A percentile compares a stretch with the other conserved stretches of the same genome.
Evolutionary conservation across 1,284 basidiomycete species (phyloP).

Genomic region (Cryptococcus sp.): DNA sequence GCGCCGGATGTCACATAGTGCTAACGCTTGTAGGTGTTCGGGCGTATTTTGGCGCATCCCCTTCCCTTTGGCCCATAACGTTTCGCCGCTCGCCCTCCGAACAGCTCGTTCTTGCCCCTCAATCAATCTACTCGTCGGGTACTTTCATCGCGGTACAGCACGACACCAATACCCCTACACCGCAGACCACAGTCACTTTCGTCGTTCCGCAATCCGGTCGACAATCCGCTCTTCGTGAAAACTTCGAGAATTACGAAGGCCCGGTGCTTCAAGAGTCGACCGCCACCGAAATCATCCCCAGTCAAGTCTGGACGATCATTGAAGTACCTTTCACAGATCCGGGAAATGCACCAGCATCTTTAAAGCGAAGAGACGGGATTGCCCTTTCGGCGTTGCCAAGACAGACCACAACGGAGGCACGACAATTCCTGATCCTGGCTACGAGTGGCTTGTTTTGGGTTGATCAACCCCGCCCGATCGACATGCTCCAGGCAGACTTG

Average conservation of each 20-base stretch:
- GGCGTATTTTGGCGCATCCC: slow-evolving; percentile 22
- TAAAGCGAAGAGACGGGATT: slow-evolving; percentile 25
- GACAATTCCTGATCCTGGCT: slow-evolving; percentile 44
- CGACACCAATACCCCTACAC: slow-evolving; percentile 20
- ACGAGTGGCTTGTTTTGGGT: slow-evolving; percentile 42
- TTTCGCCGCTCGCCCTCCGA: slow-evolving; percentile 32
- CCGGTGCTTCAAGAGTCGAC: slow-evolving; percentile 39
- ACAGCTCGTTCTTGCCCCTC: slow-evolving; percentile 18
- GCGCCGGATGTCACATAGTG: slow-evolving; percentile 10
- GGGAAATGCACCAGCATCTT: slow-evolving; percentile 11
- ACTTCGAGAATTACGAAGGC: slow-evolving; percentile 29
- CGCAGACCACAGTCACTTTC: slow-evolving; percentile 31
- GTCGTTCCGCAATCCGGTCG: slow-evolving; percentile 37
- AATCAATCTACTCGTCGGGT: slow-evolving; percentile 47
- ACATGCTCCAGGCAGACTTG: slow-evolving; percentile 41
- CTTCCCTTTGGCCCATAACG: slow-evolving; percentile 1
- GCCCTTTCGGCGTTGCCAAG: slow-evolving; percentile 36
- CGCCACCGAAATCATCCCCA: slow-evolving; percentile 62
- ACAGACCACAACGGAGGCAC: slow-evolving; percentile 30
- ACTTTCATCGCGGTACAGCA: slow-evolving; percentile 39
- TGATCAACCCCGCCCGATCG: slow-evolving; percentile 39
- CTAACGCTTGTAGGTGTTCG: slow-evolving; percentile 22
- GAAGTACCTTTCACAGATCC: slow-evolving; percentile 48
- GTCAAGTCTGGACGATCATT: slow-evolving; percentile 79
- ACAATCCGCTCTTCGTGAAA: slow-evolving; percentile 41